phyloP scores from a whole-genome alignment of 805 yeast species.

The Candida vartiovaarae region DNA sequence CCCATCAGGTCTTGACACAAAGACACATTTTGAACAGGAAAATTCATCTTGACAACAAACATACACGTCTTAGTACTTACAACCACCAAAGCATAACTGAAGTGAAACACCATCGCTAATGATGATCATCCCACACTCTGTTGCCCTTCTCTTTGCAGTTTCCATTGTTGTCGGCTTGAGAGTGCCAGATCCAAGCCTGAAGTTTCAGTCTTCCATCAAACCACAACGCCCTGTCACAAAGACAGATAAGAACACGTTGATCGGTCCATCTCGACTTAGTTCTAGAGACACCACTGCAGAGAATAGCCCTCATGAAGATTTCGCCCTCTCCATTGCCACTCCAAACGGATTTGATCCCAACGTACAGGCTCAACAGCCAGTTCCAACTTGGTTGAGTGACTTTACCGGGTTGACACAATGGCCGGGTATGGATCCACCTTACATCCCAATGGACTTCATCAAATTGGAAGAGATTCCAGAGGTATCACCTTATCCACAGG shows the following conservation, averaged over 20 bases:
- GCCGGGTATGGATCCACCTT: constrained; percentile 89
- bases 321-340: background rate
- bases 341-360: constrained; percentile 24
- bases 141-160: background rate
- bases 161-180: background rate
- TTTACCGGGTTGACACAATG: constrained; percentile 69
- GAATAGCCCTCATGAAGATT: no score
- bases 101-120: background rate
- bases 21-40: no score
- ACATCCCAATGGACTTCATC: constrained; percentile 70
- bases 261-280: no score
- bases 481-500: constrained; percentile 43
- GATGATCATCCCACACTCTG: background rate
- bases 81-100: no score
- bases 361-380: constrained; percentile 32
- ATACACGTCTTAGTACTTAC: no score
- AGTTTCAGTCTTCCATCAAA: constrained; percentile 6
- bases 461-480: constrained; percentile 47
- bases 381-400: constrained; percentile 75
- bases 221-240: constrained; percentile 5
- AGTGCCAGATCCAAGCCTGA: constrained; percentile 4
- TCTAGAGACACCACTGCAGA: no score
- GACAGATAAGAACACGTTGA: constrained; percentile 8
- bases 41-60: no score
- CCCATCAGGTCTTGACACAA: no score